Conservation (phyloP, 2,329 filamentous ascomycete genomes). For the Zelopaecilomyces penicillatus region DNA sequence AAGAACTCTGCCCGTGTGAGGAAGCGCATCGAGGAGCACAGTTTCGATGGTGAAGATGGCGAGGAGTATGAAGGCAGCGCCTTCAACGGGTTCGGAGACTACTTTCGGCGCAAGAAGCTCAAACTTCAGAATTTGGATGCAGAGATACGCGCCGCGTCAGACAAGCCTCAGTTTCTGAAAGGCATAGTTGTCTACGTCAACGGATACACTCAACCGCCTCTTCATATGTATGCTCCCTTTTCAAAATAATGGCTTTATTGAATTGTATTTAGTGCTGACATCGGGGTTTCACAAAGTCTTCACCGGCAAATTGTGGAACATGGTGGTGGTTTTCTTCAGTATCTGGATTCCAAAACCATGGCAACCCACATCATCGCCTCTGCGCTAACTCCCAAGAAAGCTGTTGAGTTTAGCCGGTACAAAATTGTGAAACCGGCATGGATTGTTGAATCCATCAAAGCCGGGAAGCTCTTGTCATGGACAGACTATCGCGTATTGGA, state of each 20-base stretch:
- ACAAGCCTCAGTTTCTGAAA: conserved; percentile 79
- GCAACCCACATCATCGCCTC: conserved; percentile 95
- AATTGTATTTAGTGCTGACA: conserved; percentile 10
- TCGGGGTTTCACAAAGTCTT: conserved; percentile 35
- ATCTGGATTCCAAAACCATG: conserved; percentile 87
- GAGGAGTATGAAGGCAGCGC: conserved; percentile 84
- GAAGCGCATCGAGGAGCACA: conserved; percentile 56
- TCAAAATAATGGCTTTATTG: neutral
- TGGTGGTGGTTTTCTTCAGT: conserved; percentile 93
- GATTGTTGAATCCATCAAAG: conserved; percentile 82
- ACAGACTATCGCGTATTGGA: conserved; percentile 74
- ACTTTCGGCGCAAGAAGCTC: conserved; percentile 91
- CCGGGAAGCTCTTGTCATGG: conserved; percentile 79
- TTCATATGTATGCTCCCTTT: conserved; percentile 54
- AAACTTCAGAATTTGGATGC: conserved; percentile 93
- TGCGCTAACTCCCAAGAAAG: conserved; percentile 84
- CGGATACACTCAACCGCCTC: conserved; percentile 89
- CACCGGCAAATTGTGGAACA: conserved; percentile 82
- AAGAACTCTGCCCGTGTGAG: conserved; percentile 55
- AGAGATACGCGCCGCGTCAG: conserved; percentile 60
- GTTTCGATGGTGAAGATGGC: conserved; percentile 71
- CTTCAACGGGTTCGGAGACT: conserved; percentile 86
- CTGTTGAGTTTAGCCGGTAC: conserved; percentile 77
- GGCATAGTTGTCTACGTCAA: conserved; percentile 87
- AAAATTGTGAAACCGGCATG: conserved; percentile 91